phyloP scores from a whole-genome alignment of 495 filamentous ascomycete species.

The Penicillium lagena region DNA sequence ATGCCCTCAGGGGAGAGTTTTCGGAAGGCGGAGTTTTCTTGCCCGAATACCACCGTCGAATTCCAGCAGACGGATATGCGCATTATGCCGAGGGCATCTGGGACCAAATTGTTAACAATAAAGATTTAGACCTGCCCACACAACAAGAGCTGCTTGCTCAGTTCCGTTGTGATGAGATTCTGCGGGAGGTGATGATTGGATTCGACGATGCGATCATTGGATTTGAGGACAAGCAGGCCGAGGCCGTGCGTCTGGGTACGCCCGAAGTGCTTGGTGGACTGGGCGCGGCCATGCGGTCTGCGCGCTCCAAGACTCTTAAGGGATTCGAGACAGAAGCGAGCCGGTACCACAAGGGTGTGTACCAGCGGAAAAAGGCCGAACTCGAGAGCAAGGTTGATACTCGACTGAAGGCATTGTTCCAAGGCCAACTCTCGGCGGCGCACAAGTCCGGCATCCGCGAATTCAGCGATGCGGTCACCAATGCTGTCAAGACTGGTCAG shows the following conservation, averaged over 20 bases:
- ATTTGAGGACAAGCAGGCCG: conserved; percentile 78
- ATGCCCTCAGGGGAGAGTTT: conserved; percentile 52
- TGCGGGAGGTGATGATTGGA: conserved; percentile 71
- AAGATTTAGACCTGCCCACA: conserved; percentile 92
- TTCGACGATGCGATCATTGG: conserved; percentile 81
- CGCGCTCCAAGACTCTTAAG: conserved; percentile 68
- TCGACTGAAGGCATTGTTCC: conserved; percentile 80
- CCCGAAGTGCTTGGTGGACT: conserved; percentile 67
- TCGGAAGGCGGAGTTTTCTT: conserved; percentile 78
- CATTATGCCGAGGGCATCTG: conserved; percentile 89
- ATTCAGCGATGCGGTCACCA: conserved; percentile 80
- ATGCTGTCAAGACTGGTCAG: conserved; percentile 80
- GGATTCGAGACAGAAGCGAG: conserved; percentile 85
- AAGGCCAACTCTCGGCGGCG: conserved; percentile 75
- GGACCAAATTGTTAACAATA: conserved; percentile 98
- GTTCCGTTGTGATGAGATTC: conserved; percentile 95
- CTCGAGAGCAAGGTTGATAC: conserved; percentile 80
- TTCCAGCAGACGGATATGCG: conserved; percentile 92
- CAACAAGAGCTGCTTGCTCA: conserved; percentile 96
- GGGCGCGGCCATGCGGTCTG: conserved; percentile 64
- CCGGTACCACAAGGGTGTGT: conserved; percentile 94
- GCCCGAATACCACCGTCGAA: conserved; percentile 89
- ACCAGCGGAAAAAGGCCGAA: conserved; percentile 74
- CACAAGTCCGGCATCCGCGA: conserved; percentile 84
- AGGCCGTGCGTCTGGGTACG: conserved; percentile 62